phyloP scores from a whole-genome alignment of 441 rosid genomes.

The Capsella rubella region DNA sequence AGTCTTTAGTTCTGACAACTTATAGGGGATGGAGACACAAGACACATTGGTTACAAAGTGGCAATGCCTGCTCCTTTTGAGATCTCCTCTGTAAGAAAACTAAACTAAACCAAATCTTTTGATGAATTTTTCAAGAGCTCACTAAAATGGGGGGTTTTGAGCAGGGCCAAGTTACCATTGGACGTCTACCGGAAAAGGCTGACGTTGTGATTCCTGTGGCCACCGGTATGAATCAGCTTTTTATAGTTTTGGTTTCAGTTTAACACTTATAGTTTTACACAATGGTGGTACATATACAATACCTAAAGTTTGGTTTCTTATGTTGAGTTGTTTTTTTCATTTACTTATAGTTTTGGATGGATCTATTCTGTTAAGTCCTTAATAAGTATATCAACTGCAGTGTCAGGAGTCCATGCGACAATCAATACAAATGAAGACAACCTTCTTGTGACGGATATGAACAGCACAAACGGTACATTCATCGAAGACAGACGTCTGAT shows the following conservation, averaged over 20 bases:
- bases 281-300: too few relatives aligned
- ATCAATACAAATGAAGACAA: constrained; percentile 65
- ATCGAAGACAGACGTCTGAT: constrained; percentile 63
- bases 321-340: too few relatives aligned
- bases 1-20: background rate
- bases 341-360: too few relatives aligned
- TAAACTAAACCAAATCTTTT: background rate
- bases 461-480: constrained; percentile 89
- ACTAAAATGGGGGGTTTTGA: background rate
- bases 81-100: constrained; percentile 66
- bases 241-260: constrained; percentile 1
- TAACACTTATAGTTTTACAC: background rate
- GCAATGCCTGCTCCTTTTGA: constrained; percentile 78
- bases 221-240: constrained; percentile 56
- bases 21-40: constrained; percentile 88
- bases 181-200: constrained; percentile 81
- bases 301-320: too few relatives aligned
- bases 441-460: constrained; percentile 76
- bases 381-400: constrained; percentile 51
- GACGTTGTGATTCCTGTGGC: constrained; percentile 90
- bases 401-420: constrained; percentile 81
- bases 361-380: too few relatives aligned
- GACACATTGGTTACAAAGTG: constrained; percentile 80
- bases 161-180: constrained; percentile 70
- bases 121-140: background rate